Conservation (phyloP, 2,329 filamentous ascomycete genomes). For the Diaporthe vaccinii region DNA sequence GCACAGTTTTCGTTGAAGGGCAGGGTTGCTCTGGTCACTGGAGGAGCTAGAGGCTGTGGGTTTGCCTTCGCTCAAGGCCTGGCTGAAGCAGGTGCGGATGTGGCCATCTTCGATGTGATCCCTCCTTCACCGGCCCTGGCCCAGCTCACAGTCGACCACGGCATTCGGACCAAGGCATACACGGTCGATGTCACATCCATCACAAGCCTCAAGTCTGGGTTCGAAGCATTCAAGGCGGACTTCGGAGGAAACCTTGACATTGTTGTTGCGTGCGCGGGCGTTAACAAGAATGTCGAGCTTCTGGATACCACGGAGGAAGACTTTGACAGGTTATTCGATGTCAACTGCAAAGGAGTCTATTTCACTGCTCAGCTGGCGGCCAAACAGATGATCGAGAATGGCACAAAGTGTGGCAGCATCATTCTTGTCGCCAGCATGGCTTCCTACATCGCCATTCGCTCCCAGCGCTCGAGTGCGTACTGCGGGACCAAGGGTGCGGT, state of each 20-base stretch:
- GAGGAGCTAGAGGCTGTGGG: conserved; percentile 61
- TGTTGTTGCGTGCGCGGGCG: conserved; percentile 59
- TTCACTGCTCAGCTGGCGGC: conserved; percentile 63
- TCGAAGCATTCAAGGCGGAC: conserved; percentile 49
- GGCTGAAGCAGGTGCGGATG: conserved; percentile 60
- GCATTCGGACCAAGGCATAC: conserved; percentile 58
- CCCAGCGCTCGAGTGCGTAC: conserved; percentile 61
- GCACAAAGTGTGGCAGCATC: conserved; percentile 64
- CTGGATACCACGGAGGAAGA: conserved; percentile 59
- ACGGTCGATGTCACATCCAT: conserved; percentile 55
- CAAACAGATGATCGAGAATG: conserved; percentile 64
- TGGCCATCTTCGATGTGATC: conserved; percentile 63
- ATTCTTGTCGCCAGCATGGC: conserved; percentile 68
- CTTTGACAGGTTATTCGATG: conserved; percentile 55
- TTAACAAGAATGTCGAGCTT: conserved; percentile 59
- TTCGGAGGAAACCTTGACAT: conserved; percentile 55
- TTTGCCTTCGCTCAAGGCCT: conserved; percentile 60
- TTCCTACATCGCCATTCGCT: conserved; percentile 63
- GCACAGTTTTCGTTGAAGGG: conserved; percentile 62
- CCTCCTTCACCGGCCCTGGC: conserved; percentile 54
- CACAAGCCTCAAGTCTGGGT: conserved; percentile 48
- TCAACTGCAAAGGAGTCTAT: conserved; percentile 61
- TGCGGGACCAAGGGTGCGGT: conserved; percentile 63
- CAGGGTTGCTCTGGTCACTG: conserved; percentile 61
- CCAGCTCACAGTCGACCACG: conserved; percentile 55